phyloP scores from a whole-genome alignment of 2,329 filamentous ascomycete species.

The Dactylellina drechsleri region DNA sequence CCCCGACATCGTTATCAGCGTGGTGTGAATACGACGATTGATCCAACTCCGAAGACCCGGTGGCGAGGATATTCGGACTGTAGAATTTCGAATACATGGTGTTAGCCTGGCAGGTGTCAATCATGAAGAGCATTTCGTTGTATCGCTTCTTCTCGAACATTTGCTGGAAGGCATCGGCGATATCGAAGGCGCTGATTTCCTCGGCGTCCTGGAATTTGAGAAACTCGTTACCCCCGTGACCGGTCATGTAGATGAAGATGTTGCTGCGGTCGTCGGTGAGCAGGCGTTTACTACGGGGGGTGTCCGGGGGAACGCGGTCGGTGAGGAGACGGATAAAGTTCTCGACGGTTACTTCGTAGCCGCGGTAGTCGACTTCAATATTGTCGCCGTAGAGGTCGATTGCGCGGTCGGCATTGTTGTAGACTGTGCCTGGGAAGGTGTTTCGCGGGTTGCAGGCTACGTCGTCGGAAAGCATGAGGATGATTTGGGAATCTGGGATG shows the following conservation, averaged over 20 bases:
- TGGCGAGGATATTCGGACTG: constrained; percentile 96
- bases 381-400: constrained; percentile 98
- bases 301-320: constrained; percentile 91
- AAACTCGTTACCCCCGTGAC: constrained; percentile 96
- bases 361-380: constrained; percentile 97
- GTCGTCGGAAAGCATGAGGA: constrained; percentile 99
- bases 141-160: constrained; percentile 99
- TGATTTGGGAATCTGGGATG: constrained; percentile 98
- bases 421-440: constrained; percentile 95
- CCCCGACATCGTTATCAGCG: constrained; percentile 95
- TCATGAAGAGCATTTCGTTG: constrained; percentile 99
- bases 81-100: constrained; percentile 99
- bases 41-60: constrained; percentile 93
- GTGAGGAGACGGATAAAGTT: constrained; percentile 97
- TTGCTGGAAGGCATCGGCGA: constrained; percentile 97
- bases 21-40: constrained; percentile 98
- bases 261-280: constrained; percentile 96
- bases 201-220: constrained; percentile 98
- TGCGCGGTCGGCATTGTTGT: constrained; percentile 95
- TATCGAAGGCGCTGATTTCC: constrained; percentile 94
- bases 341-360: constrained; percentile 98
- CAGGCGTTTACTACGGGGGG: constrained; percentile 91
- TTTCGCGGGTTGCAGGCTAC: constrained; percentile 99
- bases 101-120: constrained; percentile 98
- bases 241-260: constrained; percentile 98